These are phyloP conservation scores for Sporothrix euskadiensis DNA, from an alignment of 2,329 filamentous ascomycete genomes.

Conservation along the genomic window DNA sequence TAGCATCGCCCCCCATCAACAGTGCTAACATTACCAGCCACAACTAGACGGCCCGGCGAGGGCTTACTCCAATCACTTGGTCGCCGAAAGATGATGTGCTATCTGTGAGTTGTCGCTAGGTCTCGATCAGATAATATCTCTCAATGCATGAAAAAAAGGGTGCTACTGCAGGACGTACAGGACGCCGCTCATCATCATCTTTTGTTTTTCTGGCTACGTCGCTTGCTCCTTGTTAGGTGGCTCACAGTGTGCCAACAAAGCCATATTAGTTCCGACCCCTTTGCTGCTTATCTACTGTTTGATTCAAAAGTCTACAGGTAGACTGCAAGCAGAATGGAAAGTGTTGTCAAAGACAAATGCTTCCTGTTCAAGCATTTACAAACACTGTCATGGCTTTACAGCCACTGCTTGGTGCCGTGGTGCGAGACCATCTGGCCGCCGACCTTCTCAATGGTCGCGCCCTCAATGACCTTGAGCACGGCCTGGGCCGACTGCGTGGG, in stretches of 20 bases:
- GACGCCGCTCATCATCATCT: neutral
- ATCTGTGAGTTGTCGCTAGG: neutral
- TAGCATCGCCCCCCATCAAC: neutral
- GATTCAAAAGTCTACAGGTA: neutral
- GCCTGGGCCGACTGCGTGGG: slow-evolving; percentile 42
- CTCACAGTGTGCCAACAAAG: neutral
- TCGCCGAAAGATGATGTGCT: neutral
- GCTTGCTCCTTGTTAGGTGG: neutral
- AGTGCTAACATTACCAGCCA: neutral
- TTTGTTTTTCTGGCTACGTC: neutral
- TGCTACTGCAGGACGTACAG: neutral
- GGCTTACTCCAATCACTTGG: neutral
- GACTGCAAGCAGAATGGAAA: neutral
- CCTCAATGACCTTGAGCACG: slow-evolving; percentile 41
- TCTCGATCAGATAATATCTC: neutral
- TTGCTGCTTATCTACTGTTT: neutral
- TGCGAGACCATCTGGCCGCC: slow-evolving; percentile 58
- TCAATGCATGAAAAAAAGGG: neutral
- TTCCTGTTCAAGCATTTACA: too few species aligned
- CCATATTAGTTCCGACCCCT: neutral
- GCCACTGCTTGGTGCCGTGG: slow-evolving; percentile 54
- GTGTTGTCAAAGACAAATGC: neutral
- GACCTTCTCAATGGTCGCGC: slow-evolving; percentile 47
- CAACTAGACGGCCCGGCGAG: neutral
- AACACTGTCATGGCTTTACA: slow-evolving; percentile 39